These are phyloP conservation scores for Aspergillus pseudotamarii DNA, from an alignment of 2,329 filamentous ascomycete genomes.

Conservation along the genomic window DNA sequence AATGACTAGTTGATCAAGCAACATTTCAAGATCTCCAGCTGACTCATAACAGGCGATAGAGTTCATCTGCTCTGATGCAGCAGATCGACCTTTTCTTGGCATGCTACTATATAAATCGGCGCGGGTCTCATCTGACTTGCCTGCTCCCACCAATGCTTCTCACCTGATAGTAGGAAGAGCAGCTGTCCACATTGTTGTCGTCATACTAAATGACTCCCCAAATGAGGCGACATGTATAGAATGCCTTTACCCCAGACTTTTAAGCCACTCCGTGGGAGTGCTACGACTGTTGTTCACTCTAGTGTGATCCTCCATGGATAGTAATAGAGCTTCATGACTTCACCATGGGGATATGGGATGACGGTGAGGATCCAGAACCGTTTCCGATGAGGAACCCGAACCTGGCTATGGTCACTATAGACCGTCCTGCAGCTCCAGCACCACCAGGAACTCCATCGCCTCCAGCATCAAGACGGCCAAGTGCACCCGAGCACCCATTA, in stretches of 20 bases:
- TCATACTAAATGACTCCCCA: not conserved
- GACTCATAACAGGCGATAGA: constrained; percentile 51
- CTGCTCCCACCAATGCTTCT: not conserved
- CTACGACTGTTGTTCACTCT: not conserved
- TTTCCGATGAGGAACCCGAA: constrained; percentile 4
- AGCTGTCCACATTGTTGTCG: constrained; percentile 3
- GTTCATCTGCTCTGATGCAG: constrained; percentile 41
- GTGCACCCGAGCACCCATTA: not conserved
- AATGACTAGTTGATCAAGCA: not conserved
- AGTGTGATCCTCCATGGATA: not conserved
- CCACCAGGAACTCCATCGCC: not conserved
- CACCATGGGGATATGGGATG: constrained; percentile 11
- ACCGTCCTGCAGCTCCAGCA: constrained; percentile 8
- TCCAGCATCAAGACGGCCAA: constrained; percentile 6
- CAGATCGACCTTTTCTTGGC: constrained; percentile 7
- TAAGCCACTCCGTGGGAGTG: not conserved
- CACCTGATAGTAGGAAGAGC: constrained; percentile 13
- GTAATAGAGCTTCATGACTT: not conserved
- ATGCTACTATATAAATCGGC: not conserved
- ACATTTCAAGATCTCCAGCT: not conserved
- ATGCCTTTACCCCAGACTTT: not conserved
- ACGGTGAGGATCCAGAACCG: not conserved
- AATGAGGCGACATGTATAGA: not conserved
- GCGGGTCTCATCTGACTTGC: constrained; percentile 11
- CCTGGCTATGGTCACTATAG: constrained; percentile 16